A percentile compares a stretch with the other conserved stretches of the same genome.
phyloP scores from a whole-genome alignment of 1,139 yeast species.

The Protomyces inundatus region DNA sequence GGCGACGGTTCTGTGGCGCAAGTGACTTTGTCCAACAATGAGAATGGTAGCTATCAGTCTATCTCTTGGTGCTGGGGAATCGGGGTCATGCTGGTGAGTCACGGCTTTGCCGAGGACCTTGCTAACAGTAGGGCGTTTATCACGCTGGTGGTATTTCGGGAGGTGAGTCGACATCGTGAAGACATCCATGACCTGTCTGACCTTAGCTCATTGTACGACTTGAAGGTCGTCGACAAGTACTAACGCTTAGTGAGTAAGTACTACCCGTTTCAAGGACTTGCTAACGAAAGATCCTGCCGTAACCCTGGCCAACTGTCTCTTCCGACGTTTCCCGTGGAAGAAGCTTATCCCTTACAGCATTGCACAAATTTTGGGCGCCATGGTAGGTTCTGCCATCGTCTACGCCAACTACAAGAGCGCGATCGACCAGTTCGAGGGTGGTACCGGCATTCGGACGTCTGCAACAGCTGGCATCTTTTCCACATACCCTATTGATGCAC shows the following conservation, averaged over 20 bases:
- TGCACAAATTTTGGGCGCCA: conserved; percentile 37
- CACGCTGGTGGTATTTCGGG: conserved; percentile 34
- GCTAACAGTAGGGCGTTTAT: conserved; percentile 35
- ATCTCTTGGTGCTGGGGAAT: conserved; percentile 50
- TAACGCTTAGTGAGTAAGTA: background rate
- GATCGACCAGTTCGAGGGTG: conserved; percentile 36
- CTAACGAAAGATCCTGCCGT: conserved; percentile 37
- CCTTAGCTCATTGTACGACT: background rate
- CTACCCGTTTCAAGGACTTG: background rate
- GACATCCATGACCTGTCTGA: background rate
- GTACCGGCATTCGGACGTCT: conserved; percentile 33
- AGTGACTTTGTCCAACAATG: conserved; percentile 38
- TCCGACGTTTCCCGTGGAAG: conserved; percentile 38
- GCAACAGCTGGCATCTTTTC: conserved; percentile 45
- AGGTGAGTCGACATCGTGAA: too few species aligned
- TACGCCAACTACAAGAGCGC: conserved; percentile 37
- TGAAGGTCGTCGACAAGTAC: background rate
- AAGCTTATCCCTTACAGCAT: conserved; percentile 36
- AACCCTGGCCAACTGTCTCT: conserved; percentile 36
- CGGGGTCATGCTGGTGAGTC: conserved; percentile 43
- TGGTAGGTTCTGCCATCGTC: conserved; percentile 37
- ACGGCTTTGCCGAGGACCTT: background rate
- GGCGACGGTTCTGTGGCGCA: conserved; percentile 42
- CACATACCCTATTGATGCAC: conserved; percentile 45
- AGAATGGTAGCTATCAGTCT: conserved; percentile 44